Base-by-base conservation (phyloP, 2,329 filamentous ascomycete genomes). In the Geosmithia morbida region DNA sequence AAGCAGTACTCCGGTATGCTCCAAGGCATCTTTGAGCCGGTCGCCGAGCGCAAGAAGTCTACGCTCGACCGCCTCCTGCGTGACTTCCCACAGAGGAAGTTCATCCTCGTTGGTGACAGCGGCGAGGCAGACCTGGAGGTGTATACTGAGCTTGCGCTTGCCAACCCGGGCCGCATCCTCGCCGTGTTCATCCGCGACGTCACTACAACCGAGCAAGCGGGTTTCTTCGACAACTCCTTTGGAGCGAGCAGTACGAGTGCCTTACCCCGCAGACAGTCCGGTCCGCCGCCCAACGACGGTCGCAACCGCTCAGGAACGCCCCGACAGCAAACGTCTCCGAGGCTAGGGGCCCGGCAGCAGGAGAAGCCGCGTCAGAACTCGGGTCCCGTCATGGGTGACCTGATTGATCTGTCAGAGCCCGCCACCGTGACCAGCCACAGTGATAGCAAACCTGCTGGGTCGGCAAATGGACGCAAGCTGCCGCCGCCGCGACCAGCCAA, bases 1-100 rank as follows among this genome's bases (percentile, higher is more conserved):
- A 98, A 98, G 63, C 87, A 94, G 54, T 98, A 98, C 63, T 87
- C 80, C 51, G 92, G 94, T 44, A 96, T 97, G 87, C 71, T 98
- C 14, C 90, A 97, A 64, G 92, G 94, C 0, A 95, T 98, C 41
- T 97, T 98, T 56, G 92, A 98, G 63, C 92, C 92, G 10, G 92
- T 96, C 0, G 88, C 90, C 0, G 94, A 98, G 64, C 74, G 90
- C 49, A 98, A 98, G 68, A 90, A 88, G 62, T 81, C 83, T 1
- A 89, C 87, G 0, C 69, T 98, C 2, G 87, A 94, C 52, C 82
- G 81, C 55, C 84, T 98, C 22, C 72, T 97, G 57, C 72, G 75
- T 47, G 94, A 98, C 60, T 98, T 98, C 55, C 92, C 92, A 0
- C 75, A 88, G 45, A 74, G 92, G 43, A 87, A 79, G 56, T 98